These are phyloP conservation scores for Penicillium expansum DNA, from an alignment of 2,329 filamentous ascomycete genomes.

Conservation along the genomic window DNA sequence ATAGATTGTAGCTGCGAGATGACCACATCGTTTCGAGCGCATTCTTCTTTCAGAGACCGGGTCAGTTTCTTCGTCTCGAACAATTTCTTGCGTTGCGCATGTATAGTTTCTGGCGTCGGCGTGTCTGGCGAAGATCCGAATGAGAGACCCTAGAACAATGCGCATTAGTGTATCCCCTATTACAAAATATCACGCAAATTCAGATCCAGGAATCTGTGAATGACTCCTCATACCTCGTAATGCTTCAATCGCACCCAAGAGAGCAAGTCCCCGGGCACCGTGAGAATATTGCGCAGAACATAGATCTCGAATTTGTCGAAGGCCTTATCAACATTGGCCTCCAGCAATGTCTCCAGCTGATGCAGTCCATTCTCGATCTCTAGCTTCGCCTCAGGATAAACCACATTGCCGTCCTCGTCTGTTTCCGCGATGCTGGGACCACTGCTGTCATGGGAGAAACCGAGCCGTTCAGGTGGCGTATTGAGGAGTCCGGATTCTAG, in stretches of 20 bases:
- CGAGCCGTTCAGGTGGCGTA: slow-evolving; percentile 71
- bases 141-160: slow-evolving; percentile 35
- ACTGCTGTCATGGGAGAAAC: slow-evolving; percentile 62
- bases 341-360: slow-evolving; percentile 77
- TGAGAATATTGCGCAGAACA: slow-evolving; percentile 79
- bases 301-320: slow-evolving; percentile 89
- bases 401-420: slow-evolving; percentile 47
- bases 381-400: slow-evolving; percentile 53
- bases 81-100: slow-evolving; percentile 68
- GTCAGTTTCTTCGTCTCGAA: slow-evolving; percentile 77
- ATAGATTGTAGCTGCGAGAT: slow-evolving; percentile 63
- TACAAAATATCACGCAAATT: neutral
- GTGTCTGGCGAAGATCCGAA: slow-evolving; percentile 35
- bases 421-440: slow-evolving; percentile 47
- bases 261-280: slow-evolving; percentile 67
- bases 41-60: slow-evolving; percentile 66
- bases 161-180: neutral
- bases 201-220: neutral
- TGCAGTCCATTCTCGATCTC: slow-evolving; percentile 89
- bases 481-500: slow-evolving; percentile 78
- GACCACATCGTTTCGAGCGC: slow-evolving; percentile 67
- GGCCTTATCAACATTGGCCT: slow-evolving; percentile 76
- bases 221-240: slow-evolving; percentile 63
- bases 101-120: slow-evolving; percentile 66
- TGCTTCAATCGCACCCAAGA: slow-evolving; percentile 79